Base-by-base conservation (phyloP, 108 stramenopile genomes). In the Craspedostauros australis region DNA sequence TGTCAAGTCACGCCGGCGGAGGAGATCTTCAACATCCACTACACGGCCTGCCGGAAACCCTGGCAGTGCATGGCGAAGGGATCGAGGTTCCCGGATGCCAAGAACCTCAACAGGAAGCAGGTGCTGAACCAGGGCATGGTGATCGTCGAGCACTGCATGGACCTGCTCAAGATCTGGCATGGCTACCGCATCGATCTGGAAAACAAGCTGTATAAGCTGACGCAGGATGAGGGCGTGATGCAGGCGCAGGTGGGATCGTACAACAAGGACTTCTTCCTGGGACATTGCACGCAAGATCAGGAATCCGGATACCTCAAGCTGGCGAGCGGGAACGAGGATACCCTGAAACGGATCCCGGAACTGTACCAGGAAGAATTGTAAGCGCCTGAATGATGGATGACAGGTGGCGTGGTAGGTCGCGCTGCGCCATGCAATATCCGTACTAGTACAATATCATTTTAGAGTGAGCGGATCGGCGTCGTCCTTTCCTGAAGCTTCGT, bases 11-110 rank as follows among this genome's bases (percentile, higher is more conserved):
- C 75, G 19, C 60, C 57, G 24, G 24, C 63, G 34, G 34, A 29
- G 15, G 29, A 46, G 38, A 64, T 82, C 11, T 62, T 75, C 37
- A 70, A 48, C 52, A 50, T 82, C 22, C 80, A 82, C 36, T 82
- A 71, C 39, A 82, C 80, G 20, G 66, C 70, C 19, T 82, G 80
- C 33, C 73, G 80, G 18, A 81, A 81, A 51, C 80, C 80, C 18
- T 82, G 80, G 80, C 61, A 74, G 23, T 82, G 80, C 39, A 57
- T 70, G 1, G 57, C 50, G 5, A 34, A 34, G 26, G 40, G 48
- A 11, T 16, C 34, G 18, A 9, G 5, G 24, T 14, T 14, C 15
- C 64, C 64, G 0, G 54, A 33, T 9, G 27, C 14, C 8, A 34
- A 46, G 20, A 60, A 36, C 11, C 22, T 16, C 0, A 34, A 46